Conservation (phyloP, 306 rosid genomes). For the Calophaca sinica region DNA sequence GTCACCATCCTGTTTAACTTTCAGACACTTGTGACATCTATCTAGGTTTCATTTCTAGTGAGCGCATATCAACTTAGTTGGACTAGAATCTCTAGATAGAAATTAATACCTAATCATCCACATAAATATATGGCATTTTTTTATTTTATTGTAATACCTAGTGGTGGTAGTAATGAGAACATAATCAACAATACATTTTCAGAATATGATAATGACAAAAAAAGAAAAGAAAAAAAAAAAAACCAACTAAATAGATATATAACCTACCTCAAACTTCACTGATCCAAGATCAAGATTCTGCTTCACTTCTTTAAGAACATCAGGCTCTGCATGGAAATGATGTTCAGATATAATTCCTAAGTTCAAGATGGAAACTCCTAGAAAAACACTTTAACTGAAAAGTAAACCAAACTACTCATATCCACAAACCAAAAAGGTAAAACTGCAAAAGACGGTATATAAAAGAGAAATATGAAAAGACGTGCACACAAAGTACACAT, state of each 20-base stretch:
- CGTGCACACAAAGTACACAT: slow-evolving; percentile 8
- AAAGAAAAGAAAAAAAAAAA: not conserved
- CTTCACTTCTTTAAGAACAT: slow-evolving; percentile 94
- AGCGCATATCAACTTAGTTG: not conserved
- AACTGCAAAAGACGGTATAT: not conserved
- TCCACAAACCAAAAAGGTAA: slow-evolving; percentile 4
- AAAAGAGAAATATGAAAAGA: not conserved
- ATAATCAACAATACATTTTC: slow-evolving; percentile 34
- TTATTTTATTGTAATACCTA: not conserved
- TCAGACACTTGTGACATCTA: not conserved
- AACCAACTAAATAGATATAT: slow-evolving; percentile 8
- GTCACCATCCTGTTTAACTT: not conserved
- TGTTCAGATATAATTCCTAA: slow-evolving; percentile 36
- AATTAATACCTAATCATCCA: slow-evolving; percentile 19
- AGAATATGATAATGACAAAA: not conserved
- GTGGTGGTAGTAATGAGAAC: slow-evolving; percentile 3
- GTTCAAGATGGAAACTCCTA: slow-evolving; percentile 16
- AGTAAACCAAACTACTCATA: slow-evolving; percentile 1
- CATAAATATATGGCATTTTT: not conserved
- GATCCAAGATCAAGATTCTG: slow-evolving; percentile 96
- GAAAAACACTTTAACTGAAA: not conserved
- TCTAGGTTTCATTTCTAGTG: not conserved
- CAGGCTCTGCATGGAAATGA: slow-evolving; percentile 76
- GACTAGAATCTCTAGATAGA: slow-evolving; percentile 34
- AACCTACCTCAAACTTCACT: slow-evolving; percentile 89